A percentile compares a stretch with the other conserved stretches of the same genome.
Evolutionary conservation across 1,139 yeast genomes (phyloP).

Genomic region (Martiniozyma asiatica): DNA sequence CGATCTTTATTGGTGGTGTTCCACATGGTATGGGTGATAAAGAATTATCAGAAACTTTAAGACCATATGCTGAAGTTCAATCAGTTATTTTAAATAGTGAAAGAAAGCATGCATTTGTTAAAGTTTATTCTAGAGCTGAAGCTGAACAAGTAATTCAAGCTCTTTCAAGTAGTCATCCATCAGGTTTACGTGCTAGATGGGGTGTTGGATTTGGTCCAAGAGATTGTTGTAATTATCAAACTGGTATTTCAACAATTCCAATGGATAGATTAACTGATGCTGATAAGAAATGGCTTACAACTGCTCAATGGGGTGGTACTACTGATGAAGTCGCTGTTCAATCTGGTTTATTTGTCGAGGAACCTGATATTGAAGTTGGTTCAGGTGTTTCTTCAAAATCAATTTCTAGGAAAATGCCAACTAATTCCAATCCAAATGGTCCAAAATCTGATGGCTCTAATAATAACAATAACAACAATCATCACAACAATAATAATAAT

Average conservation of each 20-base stretch:
- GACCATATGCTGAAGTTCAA: conserved; percentile 93
- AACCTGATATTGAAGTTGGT: conserved; percentile 95
- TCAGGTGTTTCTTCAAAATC: conserved; percentile 91
- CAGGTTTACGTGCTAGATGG: conserved; percentile 81
- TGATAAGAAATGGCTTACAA: conserved; percentile 77
- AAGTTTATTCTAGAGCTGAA: conserved; percentile 88
- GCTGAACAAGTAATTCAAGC: conserved; percentile 66
- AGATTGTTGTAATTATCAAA: conserved; percentile 92
- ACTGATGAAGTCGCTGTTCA: conserved; percentile 70
- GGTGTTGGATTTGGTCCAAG: conserved; percentile 99
- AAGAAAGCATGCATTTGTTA: conserved; percentile 91
- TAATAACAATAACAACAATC: conserved; percentile 2
- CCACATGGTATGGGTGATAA: conserved; percentile 71
- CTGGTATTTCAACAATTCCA: conserved; percentile 82
- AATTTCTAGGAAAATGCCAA: conserved; percentile 78
- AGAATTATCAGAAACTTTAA: conserved; percentile 52
- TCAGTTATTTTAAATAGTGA: conserved; percentile 78
- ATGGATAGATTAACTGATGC: conserved; percentile 84
- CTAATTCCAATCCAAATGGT: conserved; percentile 76
- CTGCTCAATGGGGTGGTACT: conserved; percentile 96
- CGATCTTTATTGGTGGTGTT: conserved; percentile 89
- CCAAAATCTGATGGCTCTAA: conserved; percentile 51
- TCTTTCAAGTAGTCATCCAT: conserved; percentile 21
- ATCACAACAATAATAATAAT: conserved; percentile 6
- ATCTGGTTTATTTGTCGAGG: conserved; percentile 80